Evolutionary conservation across 2,329 filamentous ascomycete genomes (phyloP).

Genomic region (Colletotrichum sp.): DNA sequence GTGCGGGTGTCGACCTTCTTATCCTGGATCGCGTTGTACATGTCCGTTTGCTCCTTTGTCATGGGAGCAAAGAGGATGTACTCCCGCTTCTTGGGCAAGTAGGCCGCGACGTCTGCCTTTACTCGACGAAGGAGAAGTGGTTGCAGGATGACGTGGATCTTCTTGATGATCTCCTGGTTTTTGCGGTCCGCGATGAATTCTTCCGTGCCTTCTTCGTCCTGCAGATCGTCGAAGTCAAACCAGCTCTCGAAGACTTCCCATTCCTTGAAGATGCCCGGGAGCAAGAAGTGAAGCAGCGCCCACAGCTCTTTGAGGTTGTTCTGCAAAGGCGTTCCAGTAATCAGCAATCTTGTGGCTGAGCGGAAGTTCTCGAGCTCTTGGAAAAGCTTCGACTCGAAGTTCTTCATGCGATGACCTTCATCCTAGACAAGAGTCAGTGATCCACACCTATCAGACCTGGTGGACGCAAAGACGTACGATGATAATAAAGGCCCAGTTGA

Average conservation of each 20-base stretch:
- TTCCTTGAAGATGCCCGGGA: constrained; percentile 92
- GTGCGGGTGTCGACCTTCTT: constrained; percentile 67
- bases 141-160: constrained; percentile 91
- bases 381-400: constrained; percentile 91
- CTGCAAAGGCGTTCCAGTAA: constrained; percentile 93
- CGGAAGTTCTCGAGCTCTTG: constrained; percentile 86
- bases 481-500: constrained; percentile 97
- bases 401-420: constrained; percentile 97
- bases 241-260: constrained; percentile 92
- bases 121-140: constrained; percentile 86
- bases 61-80: constrained; percentile 95
- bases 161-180: constrained; percentile 60
- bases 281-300: constrained; percentile 91
- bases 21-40: constrained; percentile 74
- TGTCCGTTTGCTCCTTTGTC: constrained; percentile 86
- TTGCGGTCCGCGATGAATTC: constrained; percentile 81
- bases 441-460: neutral
- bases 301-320: constrained; percentile 96
- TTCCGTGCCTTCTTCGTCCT: constrained; percentile 80
- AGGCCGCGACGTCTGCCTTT: constrained; percentile 90
- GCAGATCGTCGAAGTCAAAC: constrained; percentile 95
- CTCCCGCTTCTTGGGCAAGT: constrained; percentile 94
- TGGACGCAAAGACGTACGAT: constrained; percentile 58
- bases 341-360: constrained; percentile 88
- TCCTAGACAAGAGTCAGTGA: constrained; percentile 58